Percentiles rank a stretch among this genome's conserved stretches.
Conservation (phyloP, 805 yeast species). For the Saccharomycopsis amapae region DNA sequence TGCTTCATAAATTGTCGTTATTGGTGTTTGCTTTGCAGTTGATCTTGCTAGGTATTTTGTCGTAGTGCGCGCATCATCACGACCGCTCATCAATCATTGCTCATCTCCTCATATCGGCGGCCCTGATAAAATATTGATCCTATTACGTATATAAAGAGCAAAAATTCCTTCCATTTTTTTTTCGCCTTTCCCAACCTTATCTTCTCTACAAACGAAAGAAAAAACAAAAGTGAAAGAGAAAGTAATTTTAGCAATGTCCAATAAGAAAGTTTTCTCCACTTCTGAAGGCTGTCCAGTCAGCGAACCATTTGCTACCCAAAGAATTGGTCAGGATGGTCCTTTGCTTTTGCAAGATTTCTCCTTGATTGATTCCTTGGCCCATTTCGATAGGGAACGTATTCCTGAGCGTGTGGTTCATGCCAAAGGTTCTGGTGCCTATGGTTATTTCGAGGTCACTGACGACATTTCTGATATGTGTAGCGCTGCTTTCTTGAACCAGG, state of each 20-base stretch:
- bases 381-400: conserved; percentile 82
- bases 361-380: conserved; percentile 74
- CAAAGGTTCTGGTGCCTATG: conserved; percentile 88
- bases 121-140: background rate
- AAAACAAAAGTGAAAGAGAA: background rate
- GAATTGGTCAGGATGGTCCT: conserved; percentile 74
- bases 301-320: conserved; percentile 69
- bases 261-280: conserved; percentile 34
- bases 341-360: conserved; percentile 74
- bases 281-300: conserved; percentile 73
- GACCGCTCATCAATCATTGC: background rate
- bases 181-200: background rate
- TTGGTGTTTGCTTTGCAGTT: too few species aligned
- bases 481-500: conserved; percentile 60
- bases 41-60: too few species aligned
- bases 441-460: conserved; percentile 80
- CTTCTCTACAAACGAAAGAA: background rate
- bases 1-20: too few species aligned
- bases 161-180: background rate
- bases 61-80: background rate
- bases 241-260: background rate
- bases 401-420: conserved; percentile 95
- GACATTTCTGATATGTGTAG: conserved; percentile 68
- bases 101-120: background rate
- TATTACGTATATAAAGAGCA: background rate